Evolutionary conservation across 495 filamentous ascomycete genomes (phyloP), one percentile per base, ranked within the genome.

Genomic region (Astrocystis sublimbata): DNA sequence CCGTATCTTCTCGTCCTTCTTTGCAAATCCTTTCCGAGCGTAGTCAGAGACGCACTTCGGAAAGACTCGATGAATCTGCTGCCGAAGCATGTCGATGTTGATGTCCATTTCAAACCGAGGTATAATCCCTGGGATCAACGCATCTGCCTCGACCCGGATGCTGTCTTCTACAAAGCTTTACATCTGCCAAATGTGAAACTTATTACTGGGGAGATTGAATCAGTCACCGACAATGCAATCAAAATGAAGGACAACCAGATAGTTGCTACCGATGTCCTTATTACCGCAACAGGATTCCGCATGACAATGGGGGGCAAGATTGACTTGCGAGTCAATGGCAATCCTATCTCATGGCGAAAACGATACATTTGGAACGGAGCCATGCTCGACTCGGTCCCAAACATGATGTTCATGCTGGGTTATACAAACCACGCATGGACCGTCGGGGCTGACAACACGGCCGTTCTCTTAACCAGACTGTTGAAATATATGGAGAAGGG

Each of bases 41-140:
- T 75, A 7, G 77, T 80, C 1, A 71, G 75, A 36, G 75, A 75
- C 58, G 42, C 83, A 31, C 61, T 89, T 5, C 68, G 68, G 19
- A 59, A 65, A 7, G 64, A 58, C 12, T 78, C 77, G 2, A 63
- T 70, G 21, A 60, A 70, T 17, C 74, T 81, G 21, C 76, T 89
- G 5, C 84, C 85, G 3, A 58, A 58, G 2, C 70, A 75, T 52
- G 68, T 88, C 26, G 73, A 79, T 3, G 61, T 76, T 23, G 82
- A 87, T 38, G 83, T 85, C 0, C 81, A 88, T 64, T 90, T 89
- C 76, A 79, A 78, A 6, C 87, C 87, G 0, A 62, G 62, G 15
- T 89, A 90, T 64, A 85, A 86, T 62, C 86, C 86, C 1, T 89
- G 85, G 84, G 85, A 89, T 21, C 87, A 89, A 67, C 80, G 87